These are phyloP conservation scores for Fusarium phyllophilum DNA, from an alignment of 2,329 filamentous ascomycete genomes.

Conservation along the genomic window DNA sequence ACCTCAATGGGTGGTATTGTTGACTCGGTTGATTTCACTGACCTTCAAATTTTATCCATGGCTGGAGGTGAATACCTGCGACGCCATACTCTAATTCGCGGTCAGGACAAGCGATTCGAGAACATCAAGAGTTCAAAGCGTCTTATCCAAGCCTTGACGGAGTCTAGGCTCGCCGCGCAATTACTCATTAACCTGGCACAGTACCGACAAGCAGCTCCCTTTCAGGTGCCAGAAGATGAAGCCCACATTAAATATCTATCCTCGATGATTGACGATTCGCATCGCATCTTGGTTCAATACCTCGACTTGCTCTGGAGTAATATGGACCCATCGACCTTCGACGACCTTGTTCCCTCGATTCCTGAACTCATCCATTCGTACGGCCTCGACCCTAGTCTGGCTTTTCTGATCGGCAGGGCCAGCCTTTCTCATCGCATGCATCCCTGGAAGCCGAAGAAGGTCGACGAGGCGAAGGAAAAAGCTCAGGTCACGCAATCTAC, in stretches of 20 bases:
- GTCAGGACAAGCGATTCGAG: constrained; percentile 85
- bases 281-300: constrained; percentile 86
- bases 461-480: constrained; percentile 44
- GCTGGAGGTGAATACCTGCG: constrained; percentile 84
- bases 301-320: constrained; percentile 88
- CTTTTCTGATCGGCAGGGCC: constrained; percentile 83
- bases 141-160: constrained; percentile 80
- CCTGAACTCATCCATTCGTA: constrained; percentile 79
- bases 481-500: constrained; percentile 42
- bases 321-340: constrained; percentile 79
- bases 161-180: constrained; percentile 81
- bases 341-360: constrained; percentile 79
- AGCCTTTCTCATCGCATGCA: constrained; percentile 76
- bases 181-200: constrained; percentile 92
- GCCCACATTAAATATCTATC: constrained; percentile 90
- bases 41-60: constrained; percentile 87
- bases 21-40: constrained; percentile 86
- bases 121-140: constrained; percentile 79
- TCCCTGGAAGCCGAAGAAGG: constrained; percentile 53
- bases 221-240: constrained; percentile 74
- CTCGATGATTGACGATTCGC: constrained; percentile 89
- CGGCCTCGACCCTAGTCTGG: constrained; percentile 80
- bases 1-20: constrained; percentile 94
- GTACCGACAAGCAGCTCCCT: constrained; percentile 87
- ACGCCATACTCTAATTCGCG: constrained; percentile 80